These are phyloP conservation scores for Penicillium hordei DNA, from an alignment of 2,329 filamentous ascomycete species.

Conservation along the genomic window DNA sequence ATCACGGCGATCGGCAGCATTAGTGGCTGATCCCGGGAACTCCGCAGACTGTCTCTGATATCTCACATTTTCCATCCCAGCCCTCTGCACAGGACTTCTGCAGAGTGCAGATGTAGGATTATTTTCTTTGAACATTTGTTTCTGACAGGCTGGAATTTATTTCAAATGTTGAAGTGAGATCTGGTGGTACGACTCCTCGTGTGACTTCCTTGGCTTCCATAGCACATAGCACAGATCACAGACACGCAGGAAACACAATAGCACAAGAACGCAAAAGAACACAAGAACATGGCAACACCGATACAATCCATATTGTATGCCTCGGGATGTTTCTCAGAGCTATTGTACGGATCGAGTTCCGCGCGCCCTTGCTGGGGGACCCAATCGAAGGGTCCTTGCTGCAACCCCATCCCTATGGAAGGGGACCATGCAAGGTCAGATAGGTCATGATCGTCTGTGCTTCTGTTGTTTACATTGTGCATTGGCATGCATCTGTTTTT, in stretches of 20 bases:
- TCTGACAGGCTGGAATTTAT: background rate
- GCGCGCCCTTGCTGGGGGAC: conserved; percentile 30
- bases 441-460: conserved; percentile 39
- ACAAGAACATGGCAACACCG: background rate
- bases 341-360: conserved; percentile 25
- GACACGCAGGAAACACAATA: background rate
- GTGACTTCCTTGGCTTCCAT: background rate
- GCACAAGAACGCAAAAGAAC: background rate
- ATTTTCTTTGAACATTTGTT: too few species aligned
- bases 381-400: conserved; percentile 32
- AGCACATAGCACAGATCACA: background rate
- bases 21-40: conserved; percentile 17
- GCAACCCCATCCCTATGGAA: conserved; percentile 35
- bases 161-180: background rate
- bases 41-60: conserved; percentile 17
- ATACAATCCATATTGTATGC: background rate
- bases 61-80: conserved; percentile 29
- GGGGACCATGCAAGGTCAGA: conserved; percentile 42
- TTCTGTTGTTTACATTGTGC: conserved; percentile 40
- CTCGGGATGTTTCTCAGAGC: conserved; percentile 1
- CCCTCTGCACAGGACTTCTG: conserved; percentile 11
- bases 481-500: conserved; percentile 38
- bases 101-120: background rate
- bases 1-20: conserved; percentile 7
- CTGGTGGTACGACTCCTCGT: background rate